These are phyloP conservation scores for Coelastrella sp. DNA, from an alignment of 139 green algal genomes.

Conservation along the genomic window DNA sequence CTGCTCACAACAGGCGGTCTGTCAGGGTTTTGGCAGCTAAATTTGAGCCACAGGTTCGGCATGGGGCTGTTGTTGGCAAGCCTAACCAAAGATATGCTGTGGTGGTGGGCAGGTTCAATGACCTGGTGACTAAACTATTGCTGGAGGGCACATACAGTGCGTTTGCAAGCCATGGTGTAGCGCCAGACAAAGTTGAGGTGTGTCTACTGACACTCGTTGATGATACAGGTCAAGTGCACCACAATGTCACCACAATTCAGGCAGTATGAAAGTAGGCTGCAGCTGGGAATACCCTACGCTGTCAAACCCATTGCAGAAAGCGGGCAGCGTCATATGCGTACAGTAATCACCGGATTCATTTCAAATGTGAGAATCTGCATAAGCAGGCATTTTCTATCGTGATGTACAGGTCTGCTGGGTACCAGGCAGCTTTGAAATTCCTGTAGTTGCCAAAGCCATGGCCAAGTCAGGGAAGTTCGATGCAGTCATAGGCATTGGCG, in stretches of 20 bases:
- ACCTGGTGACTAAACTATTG: slow-evolving; percentile 93
- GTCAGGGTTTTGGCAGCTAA: slow-evolving; percentile 7
- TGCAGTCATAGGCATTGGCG: slow-evolving; percentile 92
- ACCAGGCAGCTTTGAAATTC: slow-evolving; percentile 96
- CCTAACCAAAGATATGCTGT: slow-evolving; percentile 65
- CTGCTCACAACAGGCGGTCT: neutral
- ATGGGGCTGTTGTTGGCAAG: slow-evolving; percentile 53
- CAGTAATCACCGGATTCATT: no score
- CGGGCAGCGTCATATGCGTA: no score
- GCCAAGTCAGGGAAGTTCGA: slow-evolving; percentile 89
- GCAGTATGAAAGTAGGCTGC: no score
- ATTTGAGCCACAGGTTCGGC: slow-evolving; percentile 35
- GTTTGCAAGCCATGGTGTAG: slow-evolving; percentile 81
- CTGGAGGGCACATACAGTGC: slow-evolving; percentile 84
- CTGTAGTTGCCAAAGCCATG: slow-evolving; percentile 92
- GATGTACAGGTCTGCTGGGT: slow-evolving; percentile 89
- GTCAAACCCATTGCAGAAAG: no score
- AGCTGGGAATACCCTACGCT: no score
- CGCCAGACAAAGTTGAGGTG: slow-evolving; percentile 78
- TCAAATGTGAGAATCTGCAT: neutral
- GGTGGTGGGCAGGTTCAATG: slow-evolving; percentile 95
- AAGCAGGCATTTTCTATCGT: neutral
- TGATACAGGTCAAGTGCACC: neutral
- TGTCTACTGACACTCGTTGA: neutral
- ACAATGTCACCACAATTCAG: no score